Conservation (phyloP, 2,329 filamentous ascomycete genomes). For the Dothistroma septosporum region DNA sequence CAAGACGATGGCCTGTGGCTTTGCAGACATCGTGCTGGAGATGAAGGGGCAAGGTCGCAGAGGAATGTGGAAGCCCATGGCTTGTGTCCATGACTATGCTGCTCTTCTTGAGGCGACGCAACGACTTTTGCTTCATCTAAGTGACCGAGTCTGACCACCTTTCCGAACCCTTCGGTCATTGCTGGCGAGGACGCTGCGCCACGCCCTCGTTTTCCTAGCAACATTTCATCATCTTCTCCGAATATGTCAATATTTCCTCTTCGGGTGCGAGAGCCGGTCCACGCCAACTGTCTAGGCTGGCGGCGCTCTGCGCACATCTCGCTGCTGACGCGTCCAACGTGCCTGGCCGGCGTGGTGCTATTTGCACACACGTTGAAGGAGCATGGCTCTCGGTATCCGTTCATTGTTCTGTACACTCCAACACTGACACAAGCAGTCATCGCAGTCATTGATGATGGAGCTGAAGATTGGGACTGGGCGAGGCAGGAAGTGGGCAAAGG, state of each 20-base stretch:
- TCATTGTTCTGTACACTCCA: conserved; percentile 49
- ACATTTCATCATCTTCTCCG: not conserved
- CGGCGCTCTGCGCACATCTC: conserved; percentile 36
- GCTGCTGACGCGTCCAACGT: conserved; percentile 47
- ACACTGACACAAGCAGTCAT: conserved; percentile 39
- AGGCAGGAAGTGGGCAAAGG: no score
- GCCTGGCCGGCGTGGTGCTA: conserved; percentile 49
- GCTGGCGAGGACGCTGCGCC: no score
- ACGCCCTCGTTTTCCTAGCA: no score
- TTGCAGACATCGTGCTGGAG: no score
- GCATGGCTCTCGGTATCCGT: conserved; percentile 42
- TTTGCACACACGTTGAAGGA: conserved; percentile 47
- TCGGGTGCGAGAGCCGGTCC: not conserved
- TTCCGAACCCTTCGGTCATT: not conserved
- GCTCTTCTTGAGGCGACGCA: not conserved
- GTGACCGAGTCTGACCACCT: not conserved
- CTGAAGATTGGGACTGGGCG: no score
- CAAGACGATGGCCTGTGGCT: no score
- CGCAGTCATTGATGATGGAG: conserved; percentile 34
- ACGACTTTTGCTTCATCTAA: not conserved
- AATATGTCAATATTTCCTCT: not conserved
- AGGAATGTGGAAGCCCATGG: no score
- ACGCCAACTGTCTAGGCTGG: not conserved
- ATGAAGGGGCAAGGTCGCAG: no score
- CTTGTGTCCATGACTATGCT: no score